Percentiles rank a stretch among this genome's conserved stretches.
Conservation (phyloP, 2,329 filamentous ascomycete genomes). For the Cladophialophora exuberans region DNA sequence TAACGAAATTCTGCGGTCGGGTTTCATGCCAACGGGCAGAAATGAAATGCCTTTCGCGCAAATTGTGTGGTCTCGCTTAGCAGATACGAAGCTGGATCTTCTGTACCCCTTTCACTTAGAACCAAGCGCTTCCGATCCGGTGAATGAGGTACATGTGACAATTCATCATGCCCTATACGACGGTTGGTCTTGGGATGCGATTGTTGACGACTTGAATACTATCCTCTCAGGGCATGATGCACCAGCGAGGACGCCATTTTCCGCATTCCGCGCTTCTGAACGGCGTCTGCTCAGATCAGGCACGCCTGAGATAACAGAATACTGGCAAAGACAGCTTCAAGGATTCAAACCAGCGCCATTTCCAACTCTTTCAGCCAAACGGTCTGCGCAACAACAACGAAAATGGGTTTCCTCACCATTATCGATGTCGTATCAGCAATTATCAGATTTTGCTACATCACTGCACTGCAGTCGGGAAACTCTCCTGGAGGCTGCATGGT, state of each 20-base stretch:
- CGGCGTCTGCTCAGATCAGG: not conserved
- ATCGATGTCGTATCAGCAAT: slow-evolving; percentile 38
- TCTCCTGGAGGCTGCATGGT: slow-evolving; percentile 73
- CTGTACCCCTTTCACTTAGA: slow-evolving; percentile 63
- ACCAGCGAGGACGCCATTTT: slow-evolving; percentile 61
- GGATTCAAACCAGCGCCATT: slow-evolving; percentile 59
- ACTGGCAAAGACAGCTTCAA: slow-evolving; percentile 71
- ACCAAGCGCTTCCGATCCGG: slow-evolving; percentile 5
- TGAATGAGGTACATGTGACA: slow-evolving; percentile 51
- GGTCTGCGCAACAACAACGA: not conserved
- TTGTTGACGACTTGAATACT: slow-evolving; percentile 67
- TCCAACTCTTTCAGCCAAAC: slow-evolving; percentile 44
- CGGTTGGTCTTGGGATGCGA: slow-evolving; percentile 85
- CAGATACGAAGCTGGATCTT: slow-evolving; percentile 42
- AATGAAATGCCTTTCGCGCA: slow-evolving; percentile 59
- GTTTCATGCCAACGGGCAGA: slow-evolving; percentile 63
- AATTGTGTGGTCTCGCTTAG: slow-evolving; percentile 63
- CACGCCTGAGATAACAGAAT: slow-evolving; percentile 40
- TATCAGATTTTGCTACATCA: slow-evolving; percentile 43
- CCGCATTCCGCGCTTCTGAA: slow-evolving; percentile 59
- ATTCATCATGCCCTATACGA: slow-evolving; percentile 88
- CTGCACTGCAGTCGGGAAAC: slow-evolving; percentile 66
- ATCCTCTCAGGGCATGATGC: slow-evolving; percentile 47
- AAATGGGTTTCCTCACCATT: slow-evolving; percentile 27
- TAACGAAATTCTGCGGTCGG: slow-evolving; percentile 74